Evolutionary conservation across 1,284 basidiomycete species (phyloP), one percentile per base, ranked within the genome.

Genomic region (Inonotus obliquus): DNA sequence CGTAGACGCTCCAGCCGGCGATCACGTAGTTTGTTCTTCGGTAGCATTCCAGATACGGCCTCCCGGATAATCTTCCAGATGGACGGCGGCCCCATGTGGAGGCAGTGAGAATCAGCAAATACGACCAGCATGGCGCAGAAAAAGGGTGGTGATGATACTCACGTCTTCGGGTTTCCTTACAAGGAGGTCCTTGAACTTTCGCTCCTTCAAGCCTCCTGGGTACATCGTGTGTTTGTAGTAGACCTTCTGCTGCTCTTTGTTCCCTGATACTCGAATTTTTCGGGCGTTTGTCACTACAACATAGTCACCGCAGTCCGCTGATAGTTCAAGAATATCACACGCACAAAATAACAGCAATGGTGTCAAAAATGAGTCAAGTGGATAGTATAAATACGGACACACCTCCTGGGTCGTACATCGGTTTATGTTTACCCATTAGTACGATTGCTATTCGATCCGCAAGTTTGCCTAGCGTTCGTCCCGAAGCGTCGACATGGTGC

Each of bases 391-490:
- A 39, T 17, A 19, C 32, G n/a, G 2, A 76, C 86, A 64, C 68
- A 94, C 94, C 85, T 67, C 87, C 83, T 23, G 92, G 94, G 75
- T 98, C 94, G 69, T 94, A 98, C 56, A 97, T 93, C 19, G 97
- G 96, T 74, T 99, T 99, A 76, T 99, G 94, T 79, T 99, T 99
- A 72, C 97, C 97, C 96, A 98, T 98, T 60, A 99, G 82, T 27
- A 94, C 92, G 61, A 92, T 84, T 0, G 97, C 97, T 71, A 99
- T 97, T 51, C 93, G 86, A 69, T 92, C 89, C 5, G 96, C 95
- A 5, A 98, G 84, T 77, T 95, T 93, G 70, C 96, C 97, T 17
- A 99, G 81, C 19, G 96, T 80, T 48, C 96, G 87, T 68, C 94
- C 91, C 25, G 89, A 84, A 14, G 96, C 96, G 68, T 96, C 91